These are phyloP conservation scores for Umbelopsis sp. DNA, from an alignment of 192 early-diverging fungal species.

Conservation along the genomic window DNA sequence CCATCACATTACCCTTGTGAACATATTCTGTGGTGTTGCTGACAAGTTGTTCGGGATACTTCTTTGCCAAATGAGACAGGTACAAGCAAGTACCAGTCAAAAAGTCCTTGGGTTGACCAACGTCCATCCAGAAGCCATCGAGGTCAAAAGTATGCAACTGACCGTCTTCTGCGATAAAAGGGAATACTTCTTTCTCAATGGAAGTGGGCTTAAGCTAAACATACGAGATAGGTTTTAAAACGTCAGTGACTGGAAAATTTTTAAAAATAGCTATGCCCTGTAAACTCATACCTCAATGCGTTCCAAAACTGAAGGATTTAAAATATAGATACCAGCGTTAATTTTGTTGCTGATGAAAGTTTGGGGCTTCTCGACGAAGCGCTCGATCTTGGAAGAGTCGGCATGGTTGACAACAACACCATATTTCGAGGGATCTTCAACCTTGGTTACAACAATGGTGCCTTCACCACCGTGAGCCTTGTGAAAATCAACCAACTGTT, in stretches of 20 bases:
- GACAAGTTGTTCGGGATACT: slow-evolving; percentile 70
- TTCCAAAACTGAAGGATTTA: slow-evolving; percentile 87
- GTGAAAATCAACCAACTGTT: slow-evolving; percentile 89
- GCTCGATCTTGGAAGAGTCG: slow-evolving; percentile 76
- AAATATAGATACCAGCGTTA: slow-evolving; percentile 99
- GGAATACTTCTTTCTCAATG: slow-evolving; percentile 99
- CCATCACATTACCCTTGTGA: slow-evolving; percentile 87
- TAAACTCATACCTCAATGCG: slow-evolving; percentile 75
- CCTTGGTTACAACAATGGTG: slow-evolving; percentile 95
- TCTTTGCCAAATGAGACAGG: slow-evolving; percentile 80
- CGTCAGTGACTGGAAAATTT: slow-evolving; percentile 24
- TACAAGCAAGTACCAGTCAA: slow-evolving; percentile 95
- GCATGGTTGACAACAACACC: slow-evolving; percentile 93
- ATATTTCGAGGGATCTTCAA: slow-evolving; percentile 98
- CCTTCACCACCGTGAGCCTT: slow-evolving; percentile 89
- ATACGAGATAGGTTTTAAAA: background rate
- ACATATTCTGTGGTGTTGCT: slow-evolving; percentile 70
- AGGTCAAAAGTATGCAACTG: slow-evolving; percentile 94
- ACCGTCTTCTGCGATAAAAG: slow-evolving; percentile 81
- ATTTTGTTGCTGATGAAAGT: slow-evolving; percentile 97
- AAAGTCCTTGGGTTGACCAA: slow-evolving; percentile 99
- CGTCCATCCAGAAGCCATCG: slow-evolving; percentile 99
- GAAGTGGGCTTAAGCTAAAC: slow-evolving; percentile 87
- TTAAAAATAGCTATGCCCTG: background rate
- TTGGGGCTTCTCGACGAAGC: slow-evolving; percentile 97